A percentile compares a stretch with the other conserved stretches of the same genome.
Evolutionary conservation across 78 protist genomes (phyloP).

Genomic region (Dictyostelium discoideum): DNA sequence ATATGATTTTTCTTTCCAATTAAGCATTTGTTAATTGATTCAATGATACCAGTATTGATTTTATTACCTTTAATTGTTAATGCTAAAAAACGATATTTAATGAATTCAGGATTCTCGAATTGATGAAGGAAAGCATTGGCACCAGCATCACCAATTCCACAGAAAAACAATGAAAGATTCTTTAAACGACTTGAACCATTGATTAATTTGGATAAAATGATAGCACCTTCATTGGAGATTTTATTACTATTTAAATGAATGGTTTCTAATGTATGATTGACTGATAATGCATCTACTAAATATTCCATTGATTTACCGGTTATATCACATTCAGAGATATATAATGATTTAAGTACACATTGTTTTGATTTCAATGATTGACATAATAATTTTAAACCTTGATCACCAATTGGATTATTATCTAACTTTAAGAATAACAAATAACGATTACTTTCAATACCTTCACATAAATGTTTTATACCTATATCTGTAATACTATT

Average conservation of each 20-base stretch:
- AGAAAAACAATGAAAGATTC: conserved; percentile 26
- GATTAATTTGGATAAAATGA: neutral
- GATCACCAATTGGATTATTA: conserved; percentile 71
- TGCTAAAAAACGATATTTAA: neutral
- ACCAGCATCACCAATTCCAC: conserved; percentile 53
- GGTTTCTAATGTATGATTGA: conserved; percentile 25
- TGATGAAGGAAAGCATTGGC: neutral
- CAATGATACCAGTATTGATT: neutral
- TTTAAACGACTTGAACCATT: neutral
- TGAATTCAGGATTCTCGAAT: neutral
- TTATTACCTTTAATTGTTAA: conserved; percentile 62
- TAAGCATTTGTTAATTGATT: neutral
- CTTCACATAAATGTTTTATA: neutral
- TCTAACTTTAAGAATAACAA: conserved; percentile 41
- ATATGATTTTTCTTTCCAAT: neutral
- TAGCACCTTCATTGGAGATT: conserved; percentile 22
- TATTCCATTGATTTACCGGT: neutral
- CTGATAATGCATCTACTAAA: conserved; percentile 8
- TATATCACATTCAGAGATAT: conserved; percentile 54
- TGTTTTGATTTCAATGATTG: neutral
- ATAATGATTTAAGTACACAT: conserved; percentile 5
- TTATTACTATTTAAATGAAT: conserved; percentile 60
- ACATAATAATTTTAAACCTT: neutral
- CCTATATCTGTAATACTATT: conserved; percentile 37
- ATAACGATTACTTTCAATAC: neutral